These are phyloP conservation scores for Scheffersomyces parashehatae DNA, from an alignment of 1,139 yeast species.

Conservation along the genomic window DNA sequence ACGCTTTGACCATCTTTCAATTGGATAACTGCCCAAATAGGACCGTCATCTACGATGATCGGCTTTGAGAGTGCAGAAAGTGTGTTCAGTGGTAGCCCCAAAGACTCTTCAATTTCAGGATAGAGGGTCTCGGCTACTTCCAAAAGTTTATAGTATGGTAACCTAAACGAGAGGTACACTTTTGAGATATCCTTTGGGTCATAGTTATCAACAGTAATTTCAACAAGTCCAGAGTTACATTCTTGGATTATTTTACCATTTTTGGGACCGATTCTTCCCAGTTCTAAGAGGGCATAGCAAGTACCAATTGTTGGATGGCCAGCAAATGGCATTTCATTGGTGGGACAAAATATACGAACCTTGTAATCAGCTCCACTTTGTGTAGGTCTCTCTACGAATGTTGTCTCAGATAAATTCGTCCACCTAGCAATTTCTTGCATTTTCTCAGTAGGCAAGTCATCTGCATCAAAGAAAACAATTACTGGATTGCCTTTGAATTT, in stretches of 20 bases:
- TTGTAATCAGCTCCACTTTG: constrained; percentile 38
- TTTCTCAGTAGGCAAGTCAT: constrained; percentile 28
- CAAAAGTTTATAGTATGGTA: constrained; percentile 24
- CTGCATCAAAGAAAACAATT: constrained; percentile 48
- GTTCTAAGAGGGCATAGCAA: constrained; percentile 42
- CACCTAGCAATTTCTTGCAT: constrained; percentile 52
- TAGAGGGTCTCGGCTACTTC: constrained; percentile 17
- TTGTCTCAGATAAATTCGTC: constrained; percentile 60
- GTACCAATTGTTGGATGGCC: constrained; percentile 64
- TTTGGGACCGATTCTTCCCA: constrained; percentile 22
- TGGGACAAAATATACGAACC: constrained; percentile 50
- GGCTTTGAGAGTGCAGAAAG: constrained; percentile 14
- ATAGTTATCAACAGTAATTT: constrained; percentile 19
- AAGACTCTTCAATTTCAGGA: constrained; percentile 17
- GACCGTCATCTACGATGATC: constrained; percentile 36
- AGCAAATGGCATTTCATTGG: constrained; percentile 53
- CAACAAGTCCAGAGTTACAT: constrained; percentile 44
- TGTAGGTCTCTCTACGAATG: constrained; percentile 40
- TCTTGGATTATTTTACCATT: constrained; percentile 37
- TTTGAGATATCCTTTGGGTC: constrained; percentile 1
- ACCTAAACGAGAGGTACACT: constrained; percentile 16
- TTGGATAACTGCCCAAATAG: constrained; percentile 40
- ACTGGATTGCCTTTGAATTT: constrained; percentile 55
- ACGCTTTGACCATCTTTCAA: constrained; percentile 30
- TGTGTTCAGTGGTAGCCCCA: constrained; percentile 13